A percentile compares a stretch with the other conserved stretches of the same genome.
Evolutionary conservation across 2,329 filamentous ascomycete species (phyloP).

Genomic region (Cercospora beticola): DNA sequence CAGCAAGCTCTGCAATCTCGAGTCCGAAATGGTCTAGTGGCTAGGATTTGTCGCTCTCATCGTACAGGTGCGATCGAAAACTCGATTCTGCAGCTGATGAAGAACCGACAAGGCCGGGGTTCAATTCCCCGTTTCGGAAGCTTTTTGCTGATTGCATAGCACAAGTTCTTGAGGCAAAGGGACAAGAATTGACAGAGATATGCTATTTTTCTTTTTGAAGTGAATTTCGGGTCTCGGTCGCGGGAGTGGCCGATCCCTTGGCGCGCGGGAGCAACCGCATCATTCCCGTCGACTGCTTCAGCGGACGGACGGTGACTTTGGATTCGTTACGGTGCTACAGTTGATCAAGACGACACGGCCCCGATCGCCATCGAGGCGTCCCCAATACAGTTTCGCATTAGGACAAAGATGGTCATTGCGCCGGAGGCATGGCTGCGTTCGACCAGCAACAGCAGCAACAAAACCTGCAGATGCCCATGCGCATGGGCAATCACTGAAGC

Average conservation of each 20-base stretch:
- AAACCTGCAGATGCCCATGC: neutral
- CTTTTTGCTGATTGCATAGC: neutral
- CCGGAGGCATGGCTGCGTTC: neutral
- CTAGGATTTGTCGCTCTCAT: neutral
- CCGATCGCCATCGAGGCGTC: neutral
- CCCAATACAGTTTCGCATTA: neutral
- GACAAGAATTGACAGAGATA: neutral
- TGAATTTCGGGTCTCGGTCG: no score
- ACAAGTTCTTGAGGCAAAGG: neutral
- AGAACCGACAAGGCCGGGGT: neutral
- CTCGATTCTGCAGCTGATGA: no score
- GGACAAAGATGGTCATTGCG: neutral
- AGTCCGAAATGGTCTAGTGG: neutral
- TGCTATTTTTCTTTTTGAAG: neutral
- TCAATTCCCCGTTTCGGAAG: neutral
- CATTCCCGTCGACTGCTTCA: no score
- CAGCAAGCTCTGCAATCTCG: neutral
- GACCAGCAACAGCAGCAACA: neutral
- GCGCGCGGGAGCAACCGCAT: no score
- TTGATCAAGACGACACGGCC: neutral
- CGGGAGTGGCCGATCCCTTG: no score
- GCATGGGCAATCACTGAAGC: neutral
- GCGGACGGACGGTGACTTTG: no score
- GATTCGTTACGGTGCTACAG: neutral
- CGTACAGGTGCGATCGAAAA: no score